Conservation (phyloP, 1,284 basidiomycete genomes). For the Ganoderma lucidum region DNA sequence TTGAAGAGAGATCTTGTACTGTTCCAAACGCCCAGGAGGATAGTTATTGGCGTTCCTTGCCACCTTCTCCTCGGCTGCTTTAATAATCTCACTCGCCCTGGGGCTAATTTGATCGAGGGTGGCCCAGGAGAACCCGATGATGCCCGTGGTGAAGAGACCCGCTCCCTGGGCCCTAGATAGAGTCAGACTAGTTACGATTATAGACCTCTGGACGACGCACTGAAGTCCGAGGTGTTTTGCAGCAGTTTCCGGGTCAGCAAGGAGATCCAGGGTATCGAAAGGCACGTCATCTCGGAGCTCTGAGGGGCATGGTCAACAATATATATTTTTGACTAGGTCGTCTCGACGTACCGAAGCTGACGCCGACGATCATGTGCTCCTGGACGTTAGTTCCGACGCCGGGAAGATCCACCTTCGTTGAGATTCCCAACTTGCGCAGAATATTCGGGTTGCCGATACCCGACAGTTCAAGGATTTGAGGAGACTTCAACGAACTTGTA, state of each 20-base stretch:
- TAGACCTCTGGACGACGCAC: slow-evolving; percentile 32
- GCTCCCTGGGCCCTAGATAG: slow-evolving; percentile 34
- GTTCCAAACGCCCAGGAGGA: slow-evolving; percentile 42
- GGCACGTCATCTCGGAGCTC: slow-evolving; percentile 42
- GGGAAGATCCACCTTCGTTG: slow-evolving; percentile 49
- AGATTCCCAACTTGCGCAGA: slow-evolving; percentile 48
- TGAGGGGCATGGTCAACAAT: slow-evolving; percentile 13
- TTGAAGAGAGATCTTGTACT: slow-evolving; percentile 46
- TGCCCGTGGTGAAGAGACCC: slow-evolving; percentile 41
- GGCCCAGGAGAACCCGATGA: slow-evolving; percentile 40
- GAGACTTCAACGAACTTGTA: slow-evolving; percentile 48
- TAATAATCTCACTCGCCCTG: slow-evolving; percentile 36
- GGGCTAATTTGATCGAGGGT: slow-evolving; percentile 35
- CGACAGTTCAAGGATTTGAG: slow-evolving; percentile 57
- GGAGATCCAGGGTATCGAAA: slow-evolving; percentile 41
- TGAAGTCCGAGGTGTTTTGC: slow-evolving; percentile 43
- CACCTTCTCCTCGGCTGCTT: slow-evolving; percentile 39
- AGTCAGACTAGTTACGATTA: background rate
- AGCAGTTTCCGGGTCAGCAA: slow-evolving; percentile 39
- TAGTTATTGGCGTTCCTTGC: slow-evolving; percentile 34
- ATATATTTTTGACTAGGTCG: background rate
- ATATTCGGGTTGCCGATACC: slow-evolving; percentile 55
- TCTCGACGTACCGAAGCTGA: slow-evolving; percentile 38
- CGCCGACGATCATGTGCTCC: slow-evolving; percentile 48
- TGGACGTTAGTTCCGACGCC: slow-evolving; percentile 61